These are phyloP conservation scores for Ophiostoma ulmi DNA, from an alignment of 2,329 filamentous ascomycete genomes.

Conservation along the genomic window DNA sequence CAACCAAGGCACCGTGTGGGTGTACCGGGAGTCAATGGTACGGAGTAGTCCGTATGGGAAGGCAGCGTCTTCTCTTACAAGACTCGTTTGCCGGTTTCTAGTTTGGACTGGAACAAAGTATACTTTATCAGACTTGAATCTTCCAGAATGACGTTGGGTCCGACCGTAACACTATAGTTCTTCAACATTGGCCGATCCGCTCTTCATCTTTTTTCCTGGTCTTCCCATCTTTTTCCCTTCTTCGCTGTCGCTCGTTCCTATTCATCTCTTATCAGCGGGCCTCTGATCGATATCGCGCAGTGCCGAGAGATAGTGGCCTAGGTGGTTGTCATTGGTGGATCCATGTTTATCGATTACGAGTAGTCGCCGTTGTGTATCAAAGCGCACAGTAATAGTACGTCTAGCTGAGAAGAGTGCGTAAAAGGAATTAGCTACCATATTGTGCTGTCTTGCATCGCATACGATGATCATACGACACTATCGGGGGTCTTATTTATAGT, in stretches of 20 bases:
- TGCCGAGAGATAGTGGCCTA: conserved; percentile 9
- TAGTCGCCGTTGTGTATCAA: background rate
- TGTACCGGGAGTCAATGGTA: background rate
- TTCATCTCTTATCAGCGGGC: conserved; percentile 12
- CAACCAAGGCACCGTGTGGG: background rate
- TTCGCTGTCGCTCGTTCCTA: background rate
- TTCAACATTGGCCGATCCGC: background rate
- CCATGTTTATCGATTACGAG: conserved; percentile 3
- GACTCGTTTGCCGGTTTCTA: background rate
- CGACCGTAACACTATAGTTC: background rate
- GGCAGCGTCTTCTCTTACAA: background rate
- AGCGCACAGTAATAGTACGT: background rate
- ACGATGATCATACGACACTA: background rate
- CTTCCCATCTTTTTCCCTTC: background rate
- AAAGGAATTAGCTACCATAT: background rate
- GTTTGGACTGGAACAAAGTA: background rate
- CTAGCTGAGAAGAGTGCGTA: background rate
- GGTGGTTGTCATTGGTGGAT: conserved; percentile 12
- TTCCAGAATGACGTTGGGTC: background rate
- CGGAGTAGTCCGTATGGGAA: background rate
- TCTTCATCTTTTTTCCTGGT: background rate
- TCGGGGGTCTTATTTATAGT: background rate
- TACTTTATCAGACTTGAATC: background rate
- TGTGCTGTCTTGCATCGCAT: background rate
- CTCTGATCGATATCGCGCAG: conserved; percentile 12